phyloP scores from a whole-genome alignment of 306 rosid species.

The Erythrophleum fordii region DNA sequence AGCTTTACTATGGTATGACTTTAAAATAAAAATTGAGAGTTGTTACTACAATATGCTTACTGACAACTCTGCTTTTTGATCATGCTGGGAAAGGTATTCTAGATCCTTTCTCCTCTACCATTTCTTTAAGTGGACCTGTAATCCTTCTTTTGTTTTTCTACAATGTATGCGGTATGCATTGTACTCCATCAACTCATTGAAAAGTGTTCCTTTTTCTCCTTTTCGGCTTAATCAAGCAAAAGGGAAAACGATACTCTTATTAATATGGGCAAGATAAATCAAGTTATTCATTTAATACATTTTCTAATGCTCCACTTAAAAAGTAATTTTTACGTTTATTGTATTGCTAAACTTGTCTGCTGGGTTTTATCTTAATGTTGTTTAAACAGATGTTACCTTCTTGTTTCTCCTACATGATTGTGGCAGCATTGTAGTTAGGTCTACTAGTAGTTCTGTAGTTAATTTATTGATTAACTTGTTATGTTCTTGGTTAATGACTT shows the following conservation, averaged over 20 bases:
- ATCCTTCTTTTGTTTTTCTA: conserved; percentile 24
- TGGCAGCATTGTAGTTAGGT: conserved; percentile 18
- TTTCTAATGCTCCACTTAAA: not conserved
- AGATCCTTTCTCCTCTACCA: conserved; percentile 22
- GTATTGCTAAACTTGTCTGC: conserved; percentile 10
- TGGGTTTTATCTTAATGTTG: conserved; percentile 31
- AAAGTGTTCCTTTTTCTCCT: conserved; percentile 16
- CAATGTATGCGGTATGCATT: not conserved
- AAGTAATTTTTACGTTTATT: not conserved
- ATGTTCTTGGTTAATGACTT: conserved; percentile 1
- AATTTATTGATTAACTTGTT: not conserved
- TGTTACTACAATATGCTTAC: not conserved
- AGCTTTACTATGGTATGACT: conserved; percentile 10
- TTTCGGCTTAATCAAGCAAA: conserved; percentile 6
- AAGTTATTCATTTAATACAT: conserved; percentile 31
- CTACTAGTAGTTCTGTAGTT: conserved; percentile 5
- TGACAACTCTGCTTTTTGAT: conserved; percentile 28
- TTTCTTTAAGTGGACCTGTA: not conserved
- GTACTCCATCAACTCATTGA: conserved; percentile 10
- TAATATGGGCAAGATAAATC: not conserved
- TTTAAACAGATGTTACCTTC: not conserved
- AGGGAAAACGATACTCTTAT: not conserved
- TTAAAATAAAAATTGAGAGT: conserved; percentile 9
- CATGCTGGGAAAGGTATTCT: conserved; percentile 14
- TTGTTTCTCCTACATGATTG: conserved; percentile 24